These are phyloP conservation scores for Cyberlindnera euphorbiiphila DNA, from an alignment of 805 yeast species.

Conservation along the genomic window DNA sequence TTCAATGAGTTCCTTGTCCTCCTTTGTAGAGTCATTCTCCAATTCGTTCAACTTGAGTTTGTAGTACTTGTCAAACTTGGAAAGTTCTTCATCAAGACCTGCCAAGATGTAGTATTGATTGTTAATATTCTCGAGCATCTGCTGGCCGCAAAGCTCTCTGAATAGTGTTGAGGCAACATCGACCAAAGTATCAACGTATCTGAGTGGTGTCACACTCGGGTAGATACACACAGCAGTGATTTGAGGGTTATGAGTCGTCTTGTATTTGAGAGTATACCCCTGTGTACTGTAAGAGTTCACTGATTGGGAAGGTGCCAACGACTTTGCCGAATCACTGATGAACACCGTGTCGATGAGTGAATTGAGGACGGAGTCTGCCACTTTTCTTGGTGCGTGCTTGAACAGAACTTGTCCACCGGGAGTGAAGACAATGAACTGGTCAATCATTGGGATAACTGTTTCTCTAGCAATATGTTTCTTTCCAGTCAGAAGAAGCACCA, in stretches of 20 bases:
- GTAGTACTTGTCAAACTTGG: constrained; percentile 37
- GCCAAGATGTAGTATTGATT: constrained; percentile 29
- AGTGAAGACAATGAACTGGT: constrained; percentile 46
- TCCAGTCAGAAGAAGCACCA: no score
- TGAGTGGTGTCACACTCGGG: constrained; percentile 34
- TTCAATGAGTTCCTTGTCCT: constrained; percentile 12
- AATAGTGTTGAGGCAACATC: constrained; percentile 28
- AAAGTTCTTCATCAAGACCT: constrained; percentile 32
- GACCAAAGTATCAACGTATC: constrained; percentile 34
- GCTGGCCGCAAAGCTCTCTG: constrained; percentile 31
- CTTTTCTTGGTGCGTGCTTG: constrained; percentile 39
- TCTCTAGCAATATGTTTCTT: no score
- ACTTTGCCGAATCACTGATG: constrained; percentile 34
- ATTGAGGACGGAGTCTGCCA: constrained; percentile 41
- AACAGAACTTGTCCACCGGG: constrained; percentile 51
- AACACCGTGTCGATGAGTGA: constrained; percentile 46
- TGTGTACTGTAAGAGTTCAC: constrained; percentile 31
- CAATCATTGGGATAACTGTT: constrained; percentile 43
- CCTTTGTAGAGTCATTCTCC: constrained; percentile 11
- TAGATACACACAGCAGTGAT: constrained; percentile 42
- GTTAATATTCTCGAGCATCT: constrained; percentile 24
- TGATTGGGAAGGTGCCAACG: constrained; percentile 23
- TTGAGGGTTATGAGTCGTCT: constrained; percentile 39
- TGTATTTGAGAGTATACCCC: constrained; percentile 43
- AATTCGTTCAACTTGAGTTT: constrained; percentile 32